A percentile compares a stretch with the other conserved stretches of the same genome.
Conservation (phyloP, 2,329 filamentous ascomycete genomes). For the Arthrobotrys entomopaga region DNA sequence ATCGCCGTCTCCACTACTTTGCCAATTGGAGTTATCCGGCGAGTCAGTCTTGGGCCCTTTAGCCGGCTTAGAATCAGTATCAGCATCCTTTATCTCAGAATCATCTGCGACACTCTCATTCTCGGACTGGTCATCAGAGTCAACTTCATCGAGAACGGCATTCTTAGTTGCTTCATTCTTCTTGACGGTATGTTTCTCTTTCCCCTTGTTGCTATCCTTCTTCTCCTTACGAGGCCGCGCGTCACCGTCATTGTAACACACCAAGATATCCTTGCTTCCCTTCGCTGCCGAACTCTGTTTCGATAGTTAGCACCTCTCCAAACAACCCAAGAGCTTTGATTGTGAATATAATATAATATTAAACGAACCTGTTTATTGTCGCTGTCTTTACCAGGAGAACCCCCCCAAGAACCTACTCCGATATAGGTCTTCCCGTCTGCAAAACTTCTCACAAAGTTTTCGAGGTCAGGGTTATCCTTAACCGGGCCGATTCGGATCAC, state of each 20-base stretch:
- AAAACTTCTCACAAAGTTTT: conserved; percentile 62
- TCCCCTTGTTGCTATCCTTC: background rate
- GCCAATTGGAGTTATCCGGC: background rate
- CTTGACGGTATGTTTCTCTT: background rate
- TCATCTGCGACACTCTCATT: conserved; percentile 16
- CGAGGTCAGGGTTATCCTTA: conserved; percentile 61
- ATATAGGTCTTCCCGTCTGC: conserved; percentile 63
- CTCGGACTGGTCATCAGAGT: conserved; percentile 22
- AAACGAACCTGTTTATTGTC: conserved; percentile 60
- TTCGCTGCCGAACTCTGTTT: conserved; percentile 61
- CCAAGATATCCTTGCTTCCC: conserved; percentile 63
- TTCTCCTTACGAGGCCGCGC: conserved; percentile 23
- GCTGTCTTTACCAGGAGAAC: conserved; percentile 59
- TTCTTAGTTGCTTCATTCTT: background rate
- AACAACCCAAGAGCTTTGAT: no score
- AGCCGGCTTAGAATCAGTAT: conserved; percentile 1
- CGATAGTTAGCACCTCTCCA: background rate
- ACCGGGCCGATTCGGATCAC: conserved; percentile 61
- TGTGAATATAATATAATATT: background rate
- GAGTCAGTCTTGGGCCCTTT: conserved; percentile 4
- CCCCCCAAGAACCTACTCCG: conserved; percentile 62
- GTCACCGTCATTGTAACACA: conserved; percentile 61
- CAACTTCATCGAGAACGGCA: conserved; percentile 13
- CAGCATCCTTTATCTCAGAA: background rate
- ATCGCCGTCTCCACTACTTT: background rate